phyloP scores from a whole-genome alignment of 148 eudicot genomes.

The Rhododendron simsii region DNA sequence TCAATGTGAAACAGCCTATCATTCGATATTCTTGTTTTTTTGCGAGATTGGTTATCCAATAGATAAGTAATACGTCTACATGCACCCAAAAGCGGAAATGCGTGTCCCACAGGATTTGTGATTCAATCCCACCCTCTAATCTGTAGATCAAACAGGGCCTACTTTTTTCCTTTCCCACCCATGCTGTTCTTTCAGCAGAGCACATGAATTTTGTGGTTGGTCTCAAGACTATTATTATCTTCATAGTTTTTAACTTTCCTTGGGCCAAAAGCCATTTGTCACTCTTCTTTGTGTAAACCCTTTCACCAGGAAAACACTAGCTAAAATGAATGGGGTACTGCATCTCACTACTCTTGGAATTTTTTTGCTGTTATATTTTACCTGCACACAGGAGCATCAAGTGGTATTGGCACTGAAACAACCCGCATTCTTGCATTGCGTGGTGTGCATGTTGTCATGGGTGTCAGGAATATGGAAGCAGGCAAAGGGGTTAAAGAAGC shows the following conservation, averaged over 20 bases:
- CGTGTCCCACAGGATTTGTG: too few species aligned
- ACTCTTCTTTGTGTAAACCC: background rate
- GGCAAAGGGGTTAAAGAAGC: conserved; percentile 37
- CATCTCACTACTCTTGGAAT: background rate
- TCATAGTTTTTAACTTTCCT: background rate
- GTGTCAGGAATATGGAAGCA: conserved; percentile 43
- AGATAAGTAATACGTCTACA: too few species aligned
- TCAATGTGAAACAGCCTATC: too few species aligned
- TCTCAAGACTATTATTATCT: too few species aligned
- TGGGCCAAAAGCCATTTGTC: background rate
- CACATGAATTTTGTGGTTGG: too few species aligned
- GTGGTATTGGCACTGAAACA: conserved; percentile 68
- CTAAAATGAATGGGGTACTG: background rate
- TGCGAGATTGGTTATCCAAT: too few species aligned
- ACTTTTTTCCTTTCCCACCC: too few species aligned
- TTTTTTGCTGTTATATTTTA: background rate
- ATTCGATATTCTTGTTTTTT: too few species aligned
- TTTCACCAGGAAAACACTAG: background rate
- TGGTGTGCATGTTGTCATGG: conserved; percentile 55
- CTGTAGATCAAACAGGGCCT: too few species aligned
- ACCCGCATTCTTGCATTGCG: conserved; percentile 58
- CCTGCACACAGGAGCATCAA: conserved; percentile 47
- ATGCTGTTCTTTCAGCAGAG: too few species aligned
- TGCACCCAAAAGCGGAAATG: too few species aligned
- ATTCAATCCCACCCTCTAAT: too few species aligned